Conservation (phyloP, 2,329 filamentous ascomycete species). For the Pestalotiopsis sp. region DNA sequence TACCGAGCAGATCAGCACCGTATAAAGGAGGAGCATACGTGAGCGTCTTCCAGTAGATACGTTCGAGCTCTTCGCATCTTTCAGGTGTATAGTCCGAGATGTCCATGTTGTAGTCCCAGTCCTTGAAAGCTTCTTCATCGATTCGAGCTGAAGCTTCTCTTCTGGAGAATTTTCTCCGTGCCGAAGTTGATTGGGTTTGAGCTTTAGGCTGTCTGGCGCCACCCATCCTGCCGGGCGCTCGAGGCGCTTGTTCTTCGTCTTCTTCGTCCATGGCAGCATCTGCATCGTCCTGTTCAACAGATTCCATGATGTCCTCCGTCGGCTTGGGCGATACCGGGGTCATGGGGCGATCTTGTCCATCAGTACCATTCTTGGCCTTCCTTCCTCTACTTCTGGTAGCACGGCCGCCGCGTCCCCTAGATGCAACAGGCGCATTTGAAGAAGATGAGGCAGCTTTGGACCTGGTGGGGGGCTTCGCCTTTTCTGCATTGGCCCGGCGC, state of each 20-base stretch:
- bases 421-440: constrained; percentile 37
- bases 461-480: constrained; percentile 46
- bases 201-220: constrained; percentile 54
- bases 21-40: constrained; percentile 95
- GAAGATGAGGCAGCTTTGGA: constrained; percentile 38
- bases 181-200: constrained; percentile 77
- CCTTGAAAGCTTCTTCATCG: constrained; percentile 87
- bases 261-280: constrained; percentile 50
- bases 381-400: constrained; percentile 40
- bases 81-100: constrained; percentile 88
- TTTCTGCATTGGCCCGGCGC: constrained; percentile 65
- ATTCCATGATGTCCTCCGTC: constrained; percentile 45
- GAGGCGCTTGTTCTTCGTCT: constrained; percentile 42
- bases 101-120: constrained; percentile 89
- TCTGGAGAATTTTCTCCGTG: constrained; percentile 83
- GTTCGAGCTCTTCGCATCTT: constrained; percentile 91
- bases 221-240: constrained; percentile 51
- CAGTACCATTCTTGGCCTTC: constrained; percentile 41
- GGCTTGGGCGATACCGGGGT: constrained; percentile 59
- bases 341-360: constrained; percentile 53
- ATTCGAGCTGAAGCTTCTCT: constrained; percentile 78
- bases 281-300: constrained; percentile 50
- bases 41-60: constrained; percentile 95
- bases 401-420: constrained; percentile 43
- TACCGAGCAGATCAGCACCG: constrained; percentile 94